Conservation (phyloP, 768 basidiomycete genomes). For the Tylopilus balloui region DNA sequence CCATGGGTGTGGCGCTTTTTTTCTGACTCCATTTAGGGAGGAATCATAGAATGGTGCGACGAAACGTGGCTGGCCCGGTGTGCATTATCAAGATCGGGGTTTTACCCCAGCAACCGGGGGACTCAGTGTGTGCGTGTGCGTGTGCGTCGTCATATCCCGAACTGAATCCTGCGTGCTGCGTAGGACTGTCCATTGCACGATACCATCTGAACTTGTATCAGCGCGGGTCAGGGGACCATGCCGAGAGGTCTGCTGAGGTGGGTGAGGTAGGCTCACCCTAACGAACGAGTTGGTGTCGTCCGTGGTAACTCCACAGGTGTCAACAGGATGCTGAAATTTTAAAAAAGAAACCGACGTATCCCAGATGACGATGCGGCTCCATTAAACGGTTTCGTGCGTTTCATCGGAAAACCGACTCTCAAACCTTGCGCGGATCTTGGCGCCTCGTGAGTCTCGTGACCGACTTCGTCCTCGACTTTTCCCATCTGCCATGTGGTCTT, state of each 20-base stretch:
- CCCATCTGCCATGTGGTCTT: slow-evolving; percentile 5
- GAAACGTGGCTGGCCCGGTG: too few species aligned
- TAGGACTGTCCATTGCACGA: not conserved
- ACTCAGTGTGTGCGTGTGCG: not conserved
- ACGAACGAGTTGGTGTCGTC: not conserved
- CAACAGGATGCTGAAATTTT: not conserved
- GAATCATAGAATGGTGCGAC: too few species aligned
- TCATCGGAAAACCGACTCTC: not conserved
- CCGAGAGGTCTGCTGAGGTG: not conserved
- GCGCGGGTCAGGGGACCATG: not conserved
- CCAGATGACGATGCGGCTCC: not conserved
- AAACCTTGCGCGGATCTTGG: slow-evolving; percentile 1
- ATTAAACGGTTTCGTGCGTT: not conserved
- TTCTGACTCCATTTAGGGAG: too few species aligned
- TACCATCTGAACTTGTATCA: not conserved
- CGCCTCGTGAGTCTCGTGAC: slow-evolving; percentile 1
- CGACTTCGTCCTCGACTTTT: not conserved
- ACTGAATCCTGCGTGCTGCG: not conserved
- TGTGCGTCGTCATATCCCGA: not conserved
- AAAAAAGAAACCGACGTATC: not conserved
- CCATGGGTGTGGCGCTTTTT: too few species aligned
- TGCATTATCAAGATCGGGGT: too few species aligned
- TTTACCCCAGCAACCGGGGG: not conserved
- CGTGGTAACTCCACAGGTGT: not conserved
- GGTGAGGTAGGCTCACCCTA: not conserved